Evolutionary conservation across 208 protist species (phyloP).

Genomic region (Trypanosoma caninum): DNA sequence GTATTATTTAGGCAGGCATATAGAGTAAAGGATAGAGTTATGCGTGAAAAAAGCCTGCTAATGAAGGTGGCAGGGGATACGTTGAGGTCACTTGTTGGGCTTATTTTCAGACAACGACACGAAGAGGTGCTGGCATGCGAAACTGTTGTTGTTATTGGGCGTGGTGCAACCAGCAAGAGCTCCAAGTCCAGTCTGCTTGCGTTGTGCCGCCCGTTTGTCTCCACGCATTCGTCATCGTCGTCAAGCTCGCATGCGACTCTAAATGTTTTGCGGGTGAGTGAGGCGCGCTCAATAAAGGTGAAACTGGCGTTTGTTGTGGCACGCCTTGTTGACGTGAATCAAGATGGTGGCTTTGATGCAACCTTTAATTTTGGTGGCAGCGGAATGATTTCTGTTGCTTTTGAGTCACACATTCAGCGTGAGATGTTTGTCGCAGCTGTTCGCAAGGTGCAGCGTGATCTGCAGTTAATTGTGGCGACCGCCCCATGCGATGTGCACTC

Average conservation of each 20-base stretch:
- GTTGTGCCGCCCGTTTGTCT: conserved; percentile 42
- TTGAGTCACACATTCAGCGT: conserved; percentile 86
- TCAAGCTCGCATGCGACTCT: conserved; percentile 8
- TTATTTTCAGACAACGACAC: conserved; percentile 61
- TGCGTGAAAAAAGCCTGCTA: conserved; percentile 2
- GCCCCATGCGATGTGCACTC: conserved; percentile 30
- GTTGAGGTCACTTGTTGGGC: conserved; percentile 45
- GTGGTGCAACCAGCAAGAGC: conserved; percentile 30
- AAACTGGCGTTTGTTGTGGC: conserved; percentile 67
- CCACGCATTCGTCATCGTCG: conserved; percentile 4
- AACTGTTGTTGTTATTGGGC: conserved; percentile 57
- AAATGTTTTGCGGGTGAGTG: conserved; percentile 13
- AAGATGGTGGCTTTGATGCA: conserved; percentile 76
- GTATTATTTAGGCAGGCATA: no score
- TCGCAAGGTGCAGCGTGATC: conserved; percentile 39
- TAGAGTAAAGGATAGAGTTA: neutral
- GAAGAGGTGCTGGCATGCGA: conserved; percentile 79
- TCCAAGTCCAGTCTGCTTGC: conserved; percentile 54
- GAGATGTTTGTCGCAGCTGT: conserved; percentile 85
- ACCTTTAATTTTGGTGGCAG: conserved; percentile 84
- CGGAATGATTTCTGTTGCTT: conserved; percentile 76
- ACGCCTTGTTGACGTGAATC: conserved; percentile 62
- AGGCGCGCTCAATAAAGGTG: conserved; percentile 46
- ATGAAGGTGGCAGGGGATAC: conserved; percentile 38
- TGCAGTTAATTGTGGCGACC: conserved; percentile 10